phyloP scores from a whole-genome alignment of 1,139 yeast genomes.

The Yamadazyma pseudoaaseri region DNA sequence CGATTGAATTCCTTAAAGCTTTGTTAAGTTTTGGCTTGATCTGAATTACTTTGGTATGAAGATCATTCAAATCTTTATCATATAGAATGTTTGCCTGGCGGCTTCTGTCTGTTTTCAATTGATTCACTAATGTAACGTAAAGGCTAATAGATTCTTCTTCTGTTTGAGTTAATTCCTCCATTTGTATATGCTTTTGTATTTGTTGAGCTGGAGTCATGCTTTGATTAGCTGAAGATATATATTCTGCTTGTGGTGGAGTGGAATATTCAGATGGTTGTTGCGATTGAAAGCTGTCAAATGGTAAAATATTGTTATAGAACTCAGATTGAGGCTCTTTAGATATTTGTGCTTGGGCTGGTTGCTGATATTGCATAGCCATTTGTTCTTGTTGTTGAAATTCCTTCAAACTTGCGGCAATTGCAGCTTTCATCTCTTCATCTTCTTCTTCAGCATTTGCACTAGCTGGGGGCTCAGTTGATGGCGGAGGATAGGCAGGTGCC shows the following conservation, averaged over 20 bases:
- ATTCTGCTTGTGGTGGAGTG: conserved; percentile 12
- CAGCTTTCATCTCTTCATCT: conserved; percentile 90
- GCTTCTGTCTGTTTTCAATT: conserved; percentile 49
- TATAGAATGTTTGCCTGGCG: conserved; percentile 51
- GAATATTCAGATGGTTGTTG: conserved; percentile 9
- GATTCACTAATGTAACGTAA: conserved; percentile 65
- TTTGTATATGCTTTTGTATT: conserved; percentile 11
- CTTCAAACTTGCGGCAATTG: conserved; percentile 87
- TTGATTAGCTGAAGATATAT: conserved; percentile 5
- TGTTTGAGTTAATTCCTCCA: conserved; percentile 46
- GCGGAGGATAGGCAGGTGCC: conserved; percentile 13
- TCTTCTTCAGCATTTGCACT: conserved; percentile 46
- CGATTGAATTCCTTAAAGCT: conserved; percentile 60
- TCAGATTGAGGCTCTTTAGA: conserved; percentile 24
- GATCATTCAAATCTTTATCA: conserved; percentile 60
- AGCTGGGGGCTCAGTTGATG: conserved; percentile 11
- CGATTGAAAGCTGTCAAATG: conserved; percentile 9
- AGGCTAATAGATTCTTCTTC: conserved; percentile 71
- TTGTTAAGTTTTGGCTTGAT: conserved; percentile 75
- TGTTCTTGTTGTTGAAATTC: conserved; percentile 57
- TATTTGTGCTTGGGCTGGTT: conserved; percentile 11
- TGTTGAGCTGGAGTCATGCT: conserved; percentile 15
- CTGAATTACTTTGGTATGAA: conserved; percentile 62
- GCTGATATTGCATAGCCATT: conserved; percentile 18
- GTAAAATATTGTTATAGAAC: conserved; percentile 28